Percentiles rank a stretch among this genome's conserved stretches.
phyloP scores from a whole-genome alignment of 164 flowering plant genomes.

The Vitis amurensis region DNA sequence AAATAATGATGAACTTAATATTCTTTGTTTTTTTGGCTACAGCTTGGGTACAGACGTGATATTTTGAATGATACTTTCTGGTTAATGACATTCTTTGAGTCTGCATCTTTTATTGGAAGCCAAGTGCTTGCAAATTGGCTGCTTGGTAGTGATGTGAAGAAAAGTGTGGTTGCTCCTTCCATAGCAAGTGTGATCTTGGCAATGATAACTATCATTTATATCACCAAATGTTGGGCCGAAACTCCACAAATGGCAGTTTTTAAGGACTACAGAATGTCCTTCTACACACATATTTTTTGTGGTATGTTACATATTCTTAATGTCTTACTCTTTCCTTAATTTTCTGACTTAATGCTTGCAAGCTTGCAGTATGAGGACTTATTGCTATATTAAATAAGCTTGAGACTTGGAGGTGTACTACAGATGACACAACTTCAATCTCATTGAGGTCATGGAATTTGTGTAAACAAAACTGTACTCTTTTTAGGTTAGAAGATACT shows the following conservation, averaged over 20 bases:
- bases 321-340: not conserved
- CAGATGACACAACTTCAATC: too few relatives aligned
- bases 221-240: constrained; percentile 49
- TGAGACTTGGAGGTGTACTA: not conserved
- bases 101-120: constrained; percentile 78
- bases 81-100: constrained; percentile 78
- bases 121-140: constrained; percentile 77
- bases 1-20: not conserved
- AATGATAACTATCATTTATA: constrained; percentile 36
- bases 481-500: not conserved
- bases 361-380: not conserved
- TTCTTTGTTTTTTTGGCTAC: constrained; percentile 20
- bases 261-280: constrained; percentile 45
- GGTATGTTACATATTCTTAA: constrained; percentile 39
- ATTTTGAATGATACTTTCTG: constrained; percentile 74
- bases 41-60: constrained; percentile 78
- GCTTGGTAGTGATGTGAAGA: constrained; percentile 35
- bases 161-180: constrained; percentile 39
- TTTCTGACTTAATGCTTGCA: not conserved
- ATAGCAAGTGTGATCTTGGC: constrained; percentile 48
- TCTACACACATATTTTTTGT: constrained; percentile 39
- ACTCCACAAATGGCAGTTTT: constrained; percentile 25
- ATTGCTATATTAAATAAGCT: not conserved
- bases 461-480: not conserved
- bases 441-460: not conserved